Conservation (phyloP, 2,329 filamentous ascomycete genomes). For the Aspergillus sp. region DNA sequence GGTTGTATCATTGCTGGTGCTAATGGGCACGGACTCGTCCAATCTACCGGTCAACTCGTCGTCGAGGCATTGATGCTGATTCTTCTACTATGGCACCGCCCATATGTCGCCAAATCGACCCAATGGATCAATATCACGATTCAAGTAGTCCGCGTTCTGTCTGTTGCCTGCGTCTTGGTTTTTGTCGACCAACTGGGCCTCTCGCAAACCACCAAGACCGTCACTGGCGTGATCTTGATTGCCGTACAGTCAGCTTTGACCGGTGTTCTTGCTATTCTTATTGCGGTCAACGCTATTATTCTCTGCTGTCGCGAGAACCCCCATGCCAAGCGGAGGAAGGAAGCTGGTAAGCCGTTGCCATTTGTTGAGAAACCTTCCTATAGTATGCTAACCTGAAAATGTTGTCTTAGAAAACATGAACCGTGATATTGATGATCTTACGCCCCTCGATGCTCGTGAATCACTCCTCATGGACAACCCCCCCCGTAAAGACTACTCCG, state of each 20-base stretch:
- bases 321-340: constrained; percentile 83
- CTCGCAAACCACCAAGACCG: constrained; percentile 86
- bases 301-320: constrained; percentile 84
- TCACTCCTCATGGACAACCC: constrained; percentile 67
- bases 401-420: constrained; percentile 66
- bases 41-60: constrained; percentile 75
- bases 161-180: constrained; percentile 82
- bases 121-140: constrained; percentile 95
- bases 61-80: constrained; percentile 78
- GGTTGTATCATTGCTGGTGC: constrained; percentile 81
- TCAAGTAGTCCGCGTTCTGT: constrained; percentile 83
- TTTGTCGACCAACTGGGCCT: constrained; percentile 94
- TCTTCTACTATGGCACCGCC: constrained; percentile 79
- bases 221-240: constrained; percentile 90
- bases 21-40: constrained; percentile 79
- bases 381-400: constrained; percentile 12
- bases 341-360: constrained; percentile 67
- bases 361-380: neutral
- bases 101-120: constrained; percentile 81
- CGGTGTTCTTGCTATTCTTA: constrained; percentile 78
- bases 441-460: constrained; percentile 74
- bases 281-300: constrained; percentile 84
- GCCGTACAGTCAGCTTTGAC: constrained; percentile 86
- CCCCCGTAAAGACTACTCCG: constrained; percentile 34
- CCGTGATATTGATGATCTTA: constrained; percentile 78